phyloP scores from a whole-genome alignment of 2,329 filamentous ascomycete genomes.

The Zarea fungicola region DNA sequence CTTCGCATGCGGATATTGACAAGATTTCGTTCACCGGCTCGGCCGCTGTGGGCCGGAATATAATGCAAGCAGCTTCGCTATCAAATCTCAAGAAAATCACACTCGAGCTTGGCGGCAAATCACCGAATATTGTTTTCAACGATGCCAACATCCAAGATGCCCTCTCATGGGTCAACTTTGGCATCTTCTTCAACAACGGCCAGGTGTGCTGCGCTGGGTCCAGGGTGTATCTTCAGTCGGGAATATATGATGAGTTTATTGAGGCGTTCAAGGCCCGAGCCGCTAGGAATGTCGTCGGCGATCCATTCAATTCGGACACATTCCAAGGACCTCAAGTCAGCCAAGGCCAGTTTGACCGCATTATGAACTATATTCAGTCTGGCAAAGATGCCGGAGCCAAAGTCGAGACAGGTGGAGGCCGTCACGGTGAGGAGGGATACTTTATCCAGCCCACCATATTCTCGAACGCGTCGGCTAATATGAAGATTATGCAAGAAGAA shows the following conservation, averaged over 20 bases:
- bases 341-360: constrained; percentile 57
- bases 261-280: constrained; percentile 52
- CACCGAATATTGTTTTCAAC: constrained; percentile 52
- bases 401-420: constrained; percentile 16
- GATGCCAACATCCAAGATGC: constrained; percentile 58
- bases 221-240: constrained; percentile 53
- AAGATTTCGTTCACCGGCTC: constrained; percentile 74
- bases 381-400: constrained; percentile 18
- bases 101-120: constrained; percentile 57
- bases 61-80: constrained; percentile 61
- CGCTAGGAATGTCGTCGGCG: constrained; percentile 33
- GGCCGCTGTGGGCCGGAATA: constrained; percentile 58
- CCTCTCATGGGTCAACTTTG: constrained; percentile 41
- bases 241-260: constrained; percentile 54
- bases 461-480: constrained; percentile 20
- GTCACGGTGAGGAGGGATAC: constrained; percentile 18
- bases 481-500: constrained; percentile 25
- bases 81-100: constrained; percentile 54
- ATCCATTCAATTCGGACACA: constrained; percentile 28
- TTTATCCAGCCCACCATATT: constrained; percentile 28
- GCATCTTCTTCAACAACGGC: constrained; percentile 48
- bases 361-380: constrained; percentile 52
- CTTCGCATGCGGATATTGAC: constrained; percentile 58
- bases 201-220: constrained; percentile 58
- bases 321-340: constrained; percentile 40